A percentile compares a stretch with the other conserved stretches of the same genome.
phyloP scores from a whole-genome alignment of 139 green algal species.

The Choricystis sp. region DNA sequence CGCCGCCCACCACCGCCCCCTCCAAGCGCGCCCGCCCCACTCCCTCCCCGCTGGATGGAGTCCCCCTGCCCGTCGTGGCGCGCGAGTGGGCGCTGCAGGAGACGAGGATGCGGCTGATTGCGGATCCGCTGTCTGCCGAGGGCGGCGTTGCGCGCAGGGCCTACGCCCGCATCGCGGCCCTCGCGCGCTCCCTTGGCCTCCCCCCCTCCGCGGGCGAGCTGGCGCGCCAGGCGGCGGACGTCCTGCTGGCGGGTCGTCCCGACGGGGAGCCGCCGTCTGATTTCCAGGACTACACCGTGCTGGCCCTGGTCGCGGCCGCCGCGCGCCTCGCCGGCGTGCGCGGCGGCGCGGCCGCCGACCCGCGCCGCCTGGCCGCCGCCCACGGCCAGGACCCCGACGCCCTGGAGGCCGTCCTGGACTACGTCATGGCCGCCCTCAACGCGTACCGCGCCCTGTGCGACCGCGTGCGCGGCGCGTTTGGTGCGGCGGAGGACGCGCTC shows the following conservation, averaged over 20 bases:
- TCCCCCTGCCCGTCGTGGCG: not conserved
- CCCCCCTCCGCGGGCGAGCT: slow-evolving; percentile 28
- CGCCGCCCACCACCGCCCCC: not conserved
- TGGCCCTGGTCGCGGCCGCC: slow-evolving; percentile 54
- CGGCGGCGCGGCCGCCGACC: not conserved
- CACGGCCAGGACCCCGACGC: slow-evolving; percentile 39
- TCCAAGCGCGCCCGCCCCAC: not conserved
- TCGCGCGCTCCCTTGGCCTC: slow-evolving; percentile 27
- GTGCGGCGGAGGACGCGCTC: slow-evolving; percentile 14
- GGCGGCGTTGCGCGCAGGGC: slow-evolving; percentile 37
- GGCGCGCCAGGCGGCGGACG: slow-evolving; percentile 47
- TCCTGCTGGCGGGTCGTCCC: slow-evolving; percentile 62
- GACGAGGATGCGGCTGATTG: slow-evolving; percentile 32
- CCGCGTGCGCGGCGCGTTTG: slow-evolving; percentile 9
- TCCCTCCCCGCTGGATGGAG: not conserved
- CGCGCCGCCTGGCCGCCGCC: slow-evolving; percentile 24
- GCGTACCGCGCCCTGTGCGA: slow-evolving; percentile 44
- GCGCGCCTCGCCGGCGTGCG: slow-evolving; percentile 30
- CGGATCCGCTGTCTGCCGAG: slow-evolving; percentile 32
- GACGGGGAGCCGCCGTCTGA: slow-evolving; percentile 45
- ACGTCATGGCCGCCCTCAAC: slow-evolving; percentile 53
- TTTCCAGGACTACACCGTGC: slow-evolving; percentile 74
- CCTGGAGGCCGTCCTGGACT: slow-evolving; percentile 67
- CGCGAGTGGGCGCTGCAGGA: slow-evolving; percentile 43
- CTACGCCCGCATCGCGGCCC: slow-evolving; percentile 31